Conservation (phyloP, 2,329 filamentous ascomycete species). For the Sclerotinia subarctica region DNA sequence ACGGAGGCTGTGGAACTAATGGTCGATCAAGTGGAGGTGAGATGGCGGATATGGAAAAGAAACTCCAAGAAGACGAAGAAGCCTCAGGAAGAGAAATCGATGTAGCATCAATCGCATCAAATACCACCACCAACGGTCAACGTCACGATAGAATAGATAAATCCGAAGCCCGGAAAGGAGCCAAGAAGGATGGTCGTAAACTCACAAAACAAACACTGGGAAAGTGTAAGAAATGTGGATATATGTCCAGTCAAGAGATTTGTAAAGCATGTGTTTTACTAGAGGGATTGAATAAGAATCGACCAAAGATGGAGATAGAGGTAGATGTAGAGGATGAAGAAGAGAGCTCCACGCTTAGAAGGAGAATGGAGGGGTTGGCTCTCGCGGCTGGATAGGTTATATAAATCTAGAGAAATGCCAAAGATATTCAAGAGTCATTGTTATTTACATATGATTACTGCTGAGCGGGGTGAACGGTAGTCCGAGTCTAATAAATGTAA, state of each 20-base stretch:
- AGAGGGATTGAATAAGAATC: slow-evolving; percentile 83
- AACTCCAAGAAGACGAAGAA: slow-evolving; percentile 61
- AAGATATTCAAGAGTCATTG: background rate
- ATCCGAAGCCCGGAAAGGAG: slow-evolving; percentile 33
- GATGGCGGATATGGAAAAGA: slow-evolving; percentile 78
- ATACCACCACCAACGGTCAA: slow-evolving; percentile 26
- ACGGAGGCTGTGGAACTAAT: slow-evolving; percentile 74
- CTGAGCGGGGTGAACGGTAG: background rate
- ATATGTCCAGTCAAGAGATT: slow-evolving; percentile 88
- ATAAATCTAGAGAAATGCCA: slow-evolving; percentile 10
- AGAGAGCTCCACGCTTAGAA: slow-evolving; percentile 48
- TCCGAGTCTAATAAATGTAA: background rate
- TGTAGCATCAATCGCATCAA: slow-evolving; percentile 45
- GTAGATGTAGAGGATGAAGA: slow-evolving; percentile 44
- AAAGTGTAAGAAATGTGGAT: slow-evolving; percentile 83
- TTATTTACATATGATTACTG: background rate
- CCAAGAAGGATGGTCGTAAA: slow-evolving; percentile 38
- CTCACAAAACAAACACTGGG: slow-evolving; percentile 70
- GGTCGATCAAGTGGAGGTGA: slow-evolving; percentile 67
- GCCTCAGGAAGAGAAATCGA: slow-evolving; percentile 64
- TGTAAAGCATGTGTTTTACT: slow-evolving; percentile 93
- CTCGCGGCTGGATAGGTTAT: slow-evolving; percentile 38
- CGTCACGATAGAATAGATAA: slow-evolving; percentile 34
- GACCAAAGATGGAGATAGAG: slow-evolving; percentile 54
- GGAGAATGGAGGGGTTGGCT: slow-evolving; percentile 48